Conservation (phyloP, 768 basidiomycete genomes). For the Tulasnella sp. region DNA sequence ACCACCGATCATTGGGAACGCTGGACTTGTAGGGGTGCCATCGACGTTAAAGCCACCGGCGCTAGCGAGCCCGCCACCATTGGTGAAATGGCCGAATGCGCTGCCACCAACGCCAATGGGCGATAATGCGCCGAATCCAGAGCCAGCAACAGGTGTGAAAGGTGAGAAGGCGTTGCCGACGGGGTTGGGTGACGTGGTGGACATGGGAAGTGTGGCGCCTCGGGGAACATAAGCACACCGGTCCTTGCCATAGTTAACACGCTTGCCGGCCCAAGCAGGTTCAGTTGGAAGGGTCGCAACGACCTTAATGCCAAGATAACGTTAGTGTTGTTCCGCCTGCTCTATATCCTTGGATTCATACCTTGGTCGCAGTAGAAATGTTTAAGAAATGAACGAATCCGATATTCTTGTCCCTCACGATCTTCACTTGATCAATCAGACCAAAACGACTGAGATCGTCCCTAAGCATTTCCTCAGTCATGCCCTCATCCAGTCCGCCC, state of each 20-base stretch:
- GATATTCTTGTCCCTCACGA: slow-evolving; percentile 97
- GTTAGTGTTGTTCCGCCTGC: slow-evolving; percentile 4
- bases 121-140: slow-evolving; percentile 22
- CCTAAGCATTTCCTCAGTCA: slow-evolving; percentile 84
- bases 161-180: slow-evolving; percentile 4
- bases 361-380: slow-evolving; percentile 92
- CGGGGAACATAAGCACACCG: slow-evolving; percentile 97
- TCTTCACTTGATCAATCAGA: slow-evolving; percentile 98
- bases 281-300: slow-evolving; percentile 88
- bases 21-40: slow-evolving; percentile 15
- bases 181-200: slow-evolving; percentile 17
- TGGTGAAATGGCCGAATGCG: slow-evolving; percentile 9
- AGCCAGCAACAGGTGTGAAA: slow-evolving; percentile 11
- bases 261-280: slow-evolving; percentile 87
- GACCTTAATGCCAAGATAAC: slow-evolving; percentile 42
- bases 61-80: slow-evolving; percentile 3
- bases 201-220: slow-evolving; percentile 60
- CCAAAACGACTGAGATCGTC: slow-evolving; percentile 91
- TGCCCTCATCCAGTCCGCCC: slow-evolving; percentile 80
- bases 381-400: slow-evolving; percentile 98
- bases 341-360: slow-evolving; percentile 27
- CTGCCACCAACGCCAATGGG: slow-evolving; percentile 18
- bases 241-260: slow-evolving; percentile 98
- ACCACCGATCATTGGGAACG: slow-evolving; percentile 15
- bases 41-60: slow-evolving; percentile 9